These are phyloP conservation scores for Rhododendron vialii DNA, from an alignment of 148 eudicot genomes.

Conservation along the genomic window DNA sequence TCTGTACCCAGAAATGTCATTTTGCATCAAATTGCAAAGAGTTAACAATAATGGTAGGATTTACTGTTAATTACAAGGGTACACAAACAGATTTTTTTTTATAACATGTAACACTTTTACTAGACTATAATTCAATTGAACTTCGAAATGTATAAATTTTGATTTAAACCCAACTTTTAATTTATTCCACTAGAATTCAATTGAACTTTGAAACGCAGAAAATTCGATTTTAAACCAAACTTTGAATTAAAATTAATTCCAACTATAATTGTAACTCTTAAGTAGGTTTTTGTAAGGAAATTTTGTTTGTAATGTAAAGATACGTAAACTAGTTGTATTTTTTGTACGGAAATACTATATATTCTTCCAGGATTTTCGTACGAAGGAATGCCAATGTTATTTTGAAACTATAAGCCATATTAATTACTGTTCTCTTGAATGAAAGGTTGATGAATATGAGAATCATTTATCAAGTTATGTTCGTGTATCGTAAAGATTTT, in stretches of 20 bases:
- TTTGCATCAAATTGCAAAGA: neutral
- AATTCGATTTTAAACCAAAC: neutral
- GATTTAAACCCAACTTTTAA: neutral
- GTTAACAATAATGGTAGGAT: neutral
- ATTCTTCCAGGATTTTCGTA: neutral
- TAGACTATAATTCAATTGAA: neutral
- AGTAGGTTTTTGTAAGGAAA: too few relatives aligned
- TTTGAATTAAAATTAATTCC: neutral
- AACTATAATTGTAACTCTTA: too few relatives aligned
- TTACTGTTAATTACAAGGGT: neutral
- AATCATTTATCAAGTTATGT: neutral
- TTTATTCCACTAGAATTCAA: too few relatives aligned
- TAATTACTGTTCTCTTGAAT: neutral
- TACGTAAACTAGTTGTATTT: too few relatives aligned
- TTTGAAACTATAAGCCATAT: neutral
- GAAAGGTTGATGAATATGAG: neutral
- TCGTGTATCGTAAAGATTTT: neutral
- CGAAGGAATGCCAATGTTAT: neutral
- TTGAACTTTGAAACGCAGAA: neutral
- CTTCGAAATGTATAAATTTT: neutral
- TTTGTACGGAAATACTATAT: too few relatives aligned
- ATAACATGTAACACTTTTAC: neutral
- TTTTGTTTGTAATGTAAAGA: too few relatives aligned
- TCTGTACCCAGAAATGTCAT: conserved; percentile 24
- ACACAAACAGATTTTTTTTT: neutral